Evolutionary conservation across 371 early-diverging fungal species (phyloP).

Genomic region (Lichtheimia ornata): DNA sequence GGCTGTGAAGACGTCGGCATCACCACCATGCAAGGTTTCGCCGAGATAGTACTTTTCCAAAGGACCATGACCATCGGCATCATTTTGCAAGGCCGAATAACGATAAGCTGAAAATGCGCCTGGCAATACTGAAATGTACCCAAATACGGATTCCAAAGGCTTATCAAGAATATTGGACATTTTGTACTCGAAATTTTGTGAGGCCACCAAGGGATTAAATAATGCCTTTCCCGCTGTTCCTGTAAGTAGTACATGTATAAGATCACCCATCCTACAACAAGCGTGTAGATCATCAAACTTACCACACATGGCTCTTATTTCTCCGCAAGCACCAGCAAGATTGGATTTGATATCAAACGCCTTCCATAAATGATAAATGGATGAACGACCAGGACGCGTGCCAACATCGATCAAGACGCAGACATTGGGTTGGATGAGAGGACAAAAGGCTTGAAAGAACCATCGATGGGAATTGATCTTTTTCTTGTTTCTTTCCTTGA

Average conservation of each 20-base stretch:
- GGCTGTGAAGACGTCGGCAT: slow-evolving; percentile 64
- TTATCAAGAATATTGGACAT: slow-evolving; percentile 89
- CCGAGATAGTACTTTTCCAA: slow-evolving; percentile 80
- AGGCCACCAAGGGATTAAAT: slow-evolving; percentile 86
- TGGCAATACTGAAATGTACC: slow-evolving; percentile 81
- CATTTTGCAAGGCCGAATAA: slow-evolving; percentile 72
- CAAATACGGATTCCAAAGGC: slow-evolving; percentile 83
- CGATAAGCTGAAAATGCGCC: slow-evolving; percentile 89
- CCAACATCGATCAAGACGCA: slow-evolving; percentile 85
- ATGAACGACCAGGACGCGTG: slow-evolving; percentile 69
- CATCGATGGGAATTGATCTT: slow-evolving; percentile 89
- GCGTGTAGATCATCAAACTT: not conserved
- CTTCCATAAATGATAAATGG: slow-evolving; percentile 80
- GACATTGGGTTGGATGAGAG: slow-evolving; percentile 71
- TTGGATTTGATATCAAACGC: slow-evolving; percentile 75
- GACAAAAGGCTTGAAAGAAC: slow-evolving; percentile 89
- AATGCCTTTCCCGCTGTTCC: slow-evolving; percentile 70
- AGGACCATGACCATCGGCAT: slow-evolving; percentile 60
- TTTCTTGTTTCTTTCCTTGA: slow-evolving; percentile 74
- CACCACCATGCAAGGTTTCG: slow-evolving; percentile 63
- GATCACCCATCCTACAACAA: not conserved
- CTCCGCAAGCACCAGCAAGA: slow-evolving; percentile 86
- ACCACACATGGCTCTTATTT: slow-evolving; percentile 81
- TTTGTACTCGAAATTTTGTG: slow-evolving; percentile 86
- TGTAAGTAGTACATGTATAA: not conserved